phyloP scores from a whole-genome alignment of 2,329 filamentous ascomycete species.

The Cercospora sp. region DNA sequence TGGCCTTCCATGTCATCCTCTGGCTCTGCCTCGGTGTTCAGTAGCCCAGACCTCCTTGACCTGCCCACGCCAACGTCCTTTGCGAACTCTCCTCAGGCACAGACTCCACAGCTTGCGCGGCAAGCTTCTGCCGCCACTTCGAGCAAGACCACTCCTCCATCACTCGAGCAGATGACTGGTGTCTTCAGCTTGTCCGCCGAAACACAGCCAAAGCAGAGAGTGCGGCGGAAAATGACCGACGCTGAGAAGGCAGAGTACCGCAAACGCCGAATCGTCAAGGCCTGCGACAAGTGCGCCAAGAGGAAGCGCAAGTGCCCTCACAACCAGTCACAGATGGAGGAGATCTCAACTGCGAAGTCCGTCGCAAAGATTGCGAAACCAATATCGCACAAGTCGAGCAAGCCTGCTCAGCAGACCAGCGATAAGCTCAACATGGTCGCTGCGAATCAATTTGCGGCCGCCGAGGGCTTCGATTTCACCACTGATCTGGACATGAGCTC shows the following conservation, averaged over 20 bases:
- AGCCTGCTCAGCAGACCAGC: neutral
- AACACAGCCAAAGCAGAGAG: constrained; percentile 39
- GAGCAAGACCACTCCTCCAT: constrained; percentile 30
- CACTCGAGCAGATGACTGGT: constrained; percentile 42
- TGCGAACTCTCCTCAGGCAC: constrained; percentile 31
- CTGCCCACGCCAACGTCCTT: constrained; percentile 35
- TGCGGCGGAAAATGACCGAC: constrained; percentile 43
- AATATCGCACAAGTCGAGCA: constrained; percentile 5
- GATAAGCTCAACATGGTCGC: constrained; percentile 3
- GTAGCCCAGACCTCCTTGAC: constrained; percentile 37
- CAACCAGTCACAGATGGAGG: constrained; percentile 39
- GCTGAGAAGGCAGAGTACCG: constrained; percentile 43
- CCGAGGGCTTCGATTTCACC: constrained; percentile 18
- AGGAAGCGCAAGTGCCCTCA: constrained; percentile 42
- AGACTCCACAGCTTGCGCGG: constrained; percentile 26
- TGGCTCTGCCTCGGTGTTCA: constrained; percentile 31
- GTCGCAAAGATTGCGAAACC: constrained; percentile 12
- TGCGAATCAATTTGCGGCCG: constrained; percentile 1
- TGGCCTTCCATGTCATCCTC: constrained; percentile 39
- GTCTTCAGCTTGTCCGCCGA: constrained; percentile 41
- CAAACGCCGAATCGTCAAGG: constrained; percentile 41
- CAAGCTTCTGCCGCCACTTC: constrained; percentile 26
- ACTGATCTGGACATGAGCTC: constrained; percentile 20
- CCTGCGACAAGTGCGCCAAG: constrained; percentile 41
- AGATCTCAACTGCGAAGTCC: constrained; percentile 18